These are phyloP conservation scores for Aaosphaeria arxii DNA, from an alignment of 2,329 filamentous ascomycete genomes.

Conservation along the genomic window DNA sequence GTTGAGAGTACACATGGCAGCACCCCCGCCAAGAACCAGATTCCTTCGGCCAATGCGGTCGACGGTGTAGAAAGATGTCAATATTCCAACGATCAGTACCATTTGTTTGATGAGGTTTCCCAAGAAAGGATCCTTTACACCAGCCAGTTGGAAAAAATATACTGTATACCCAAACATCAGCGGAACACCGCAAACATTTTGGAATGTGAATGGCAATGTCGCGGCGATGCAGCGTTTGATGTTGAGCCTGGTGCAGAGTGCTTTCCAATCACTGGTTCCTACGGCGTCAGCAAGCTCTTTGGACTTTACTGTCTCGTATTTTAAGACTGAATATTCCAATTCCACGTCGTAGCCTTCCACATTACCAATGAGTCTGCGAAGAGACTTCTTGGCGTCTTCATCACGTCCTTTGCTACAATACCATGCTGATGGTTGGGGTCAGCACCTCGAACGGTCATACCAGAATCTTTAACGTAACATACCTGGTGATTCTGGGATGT, in stretches of 20 bases:
- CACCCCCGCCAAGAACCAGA: background rate
- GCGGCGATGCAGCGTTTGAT: conserved; percentile 19
- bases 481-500: conserved; percentile 1
- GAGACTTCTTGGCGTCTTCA: conserved; percentile 3
- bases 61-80: conserved; percentile 3
- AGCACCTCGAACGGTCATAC: background rate
- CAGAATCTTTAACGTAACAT: background rate
- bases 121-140: conserved; percentile 5
- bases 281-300: conserved; percentile 3
- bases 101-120: conserved; percentile 6
- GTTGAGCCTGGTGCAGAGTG: conserved; percentile 3
- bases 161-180: conserved; percentile 8
- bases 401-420: conserved; percentile 4
- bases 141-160: conserved; percentile 6
- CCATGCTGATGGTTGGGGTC: conserved; percentile 1
- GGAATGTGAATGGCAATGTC: conserved; percentile 24
- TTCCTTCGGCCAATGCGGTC: background rate
- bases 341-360: conserved; percentile 6
- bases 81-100: conserved; percentile 3
- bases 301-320: conserved; percentile 2
- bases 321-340: conserved; percentile 5
- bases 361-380: conserved; percentile 2
- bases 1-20: conserved; percentile 3
- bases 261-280: conserved; percentile 2
- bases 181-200: conserved; percentile 22